A percentile compares a stretch with the other conserved stretches of the same genome.
Evolutionary conservation across 75 land plant species (phyloP).

Genomic region (Cunninghamia lanceolata): DNA sequence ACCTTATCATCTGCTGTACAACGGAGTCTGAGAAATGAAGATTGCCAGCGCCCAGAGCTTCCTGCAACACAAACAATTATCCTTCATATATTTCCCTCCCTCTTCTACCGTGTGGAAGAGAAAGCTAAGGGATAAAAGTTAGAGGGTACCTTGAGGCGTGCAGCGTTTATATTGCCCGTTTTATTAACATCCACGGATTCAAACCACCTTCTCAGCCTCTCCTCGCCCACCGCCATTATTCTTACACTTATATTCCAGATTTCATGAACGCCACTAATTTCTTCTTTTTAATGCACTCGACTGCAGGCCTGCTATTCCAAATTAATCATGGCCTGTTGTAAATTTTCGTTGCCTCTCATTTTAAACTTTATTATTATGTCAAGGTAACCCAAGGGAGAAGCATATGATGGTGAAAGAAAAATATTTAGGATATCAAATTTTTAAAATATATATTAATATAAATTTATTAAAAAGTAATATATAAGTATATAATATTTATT

Average conservation of each 20-base stretch:
- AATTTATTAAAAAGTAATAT: no score
- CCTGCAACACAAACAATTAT: slow-evolving; percentile 17
- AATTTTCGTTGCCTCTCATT: no score
- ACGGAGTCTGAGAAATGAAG: slow-evolving; percentile 38
- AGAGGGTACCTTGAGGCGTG: slow-evolving; percentile 42
- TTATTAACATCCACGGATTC: slow-evolving; percentile 53
- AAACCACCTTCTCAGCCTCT: slow-evolving; percentile 48
- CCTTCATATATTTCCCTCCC: neutral
- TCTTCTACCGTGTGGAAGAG: neutral
- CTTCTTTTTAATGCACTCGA: neutral
- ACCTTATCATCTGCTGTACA: slow-evolving; percentile 71
- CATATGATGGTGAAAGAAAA: no score
- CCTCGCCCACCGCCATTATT: slow-evolving; percentile 21
- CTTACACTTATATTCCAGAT: neutral
- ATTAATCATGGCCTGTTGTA: no score
- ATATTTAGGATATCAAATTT: no score
- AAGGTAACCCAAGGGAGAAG: no score
- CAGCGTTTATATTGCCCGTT: slow-evolving; percentile 41
- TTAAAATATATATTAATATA: no score
- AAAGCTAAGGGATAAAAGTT: neutral
- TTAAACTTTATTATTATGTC: no score
- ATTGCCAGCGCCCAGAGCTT: slow-evolving; percentile 48
- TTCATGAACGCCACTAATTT: neutral
- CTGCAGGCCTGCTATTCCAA: no score
- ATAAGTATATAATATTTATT: no score